Percentiles rank a stretch among this genome's conserved stretches.
Evolutionary conservation across 208 protist genomes (phyloP).

Genomic region (Trichomonas gallinae): DNA sequence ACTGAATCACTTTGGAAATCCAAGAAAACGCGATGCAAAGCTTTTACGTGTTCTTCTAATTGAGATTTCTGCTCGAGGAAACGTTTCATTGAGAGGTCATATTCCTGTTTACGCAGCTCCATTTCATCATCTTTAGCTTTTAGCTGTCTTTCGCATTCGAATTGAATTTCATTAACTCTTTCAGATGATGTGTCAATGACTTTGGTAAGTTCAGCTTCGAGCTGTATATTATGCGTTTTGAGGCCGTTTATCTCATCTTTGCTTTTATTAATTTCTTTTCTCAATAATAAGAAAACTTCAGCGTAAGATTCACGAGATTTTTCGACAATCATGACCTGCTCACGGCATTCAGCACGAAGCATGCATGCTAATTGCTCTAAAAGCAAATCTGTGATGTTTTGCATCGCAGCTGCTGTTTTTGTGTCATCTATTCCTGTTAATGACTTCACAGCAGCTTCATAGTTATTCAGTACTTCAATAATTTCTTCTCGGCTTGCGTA

Average conservation of each 20-base stretch:
- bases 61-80: background rate
- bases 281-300: background rate
- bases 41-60: constrained; percentile 21
- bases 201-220: background rate
- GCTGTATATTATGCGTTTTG: background rate
- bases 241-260: background rate
- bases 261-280: background rate
- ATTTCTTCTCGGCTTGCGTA: constrained; percentile 13
- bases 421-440: background rate
- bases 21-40: constrained; percentile 7
- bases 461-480: background rate
- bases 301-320: background rate
- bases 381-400: background rate
- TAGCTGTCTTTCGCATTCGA: background rate
- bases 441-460: background rate
- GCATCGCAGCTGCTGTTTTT: background rate
- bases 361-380: background rate
- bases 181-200: background rate
- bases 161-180: background rate
- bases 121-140: background rate
- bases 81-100: constrained; percentile 2
- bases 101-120: background rate
- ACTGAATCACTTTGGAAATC: constrained; percentile 15
- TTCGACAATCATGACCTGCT: background rate
- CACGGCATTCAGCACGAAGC: background rate